These are phyloP conservation scores for Pseudoturritis turrita DNA, from an alignment of 345 rosid species.

Conservation along the genomic window DNA sequence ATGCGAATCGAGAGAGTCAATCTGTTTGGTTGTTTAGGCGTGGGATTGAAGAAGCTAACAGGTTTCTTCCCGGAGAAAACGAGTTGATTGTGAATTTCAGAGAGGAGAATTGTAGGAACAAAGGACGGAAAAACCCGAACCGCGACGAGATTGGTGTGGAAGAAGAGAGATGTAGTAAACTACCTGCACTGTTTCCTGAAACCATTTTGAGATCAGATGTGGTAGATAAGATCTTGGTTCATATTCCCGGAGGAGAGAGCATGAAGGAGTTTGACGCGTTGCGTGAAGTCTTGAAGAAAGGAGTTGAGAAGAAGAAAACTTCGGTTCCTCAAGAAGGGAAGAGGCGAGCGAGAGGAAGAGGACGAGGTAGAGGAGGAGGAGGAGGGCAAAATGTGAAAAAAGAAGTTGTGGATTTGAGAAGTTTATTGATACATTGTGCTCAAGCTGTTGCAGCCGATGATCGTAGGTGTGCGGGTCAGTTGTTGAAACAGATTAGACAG, in stretches of 20 bases:
- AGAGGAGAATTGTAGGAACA: constrained; percentile 27
- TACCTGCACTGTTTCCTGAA: constrained; percentile 60
- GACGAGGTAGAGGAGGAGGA: constrained; percentile 40
- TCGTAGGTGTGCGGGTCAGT: constrained; percentile 51
- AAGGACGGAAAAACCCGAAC: constrained; percentile 49
- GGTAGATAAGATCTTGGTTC: constrained; percentile 66
- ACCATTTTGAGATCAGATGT: constrained; percentile 52
- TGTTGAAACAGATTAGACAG: constrained; percentile 72
- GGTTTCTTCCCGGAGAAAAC: constrained; percentile 49
- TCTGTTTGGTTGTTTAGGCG: constrained; percentile 67
- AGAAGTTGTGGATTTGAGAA: constrained; percentile 83
- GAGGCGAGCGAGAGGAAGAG: constrained; percentile 41
- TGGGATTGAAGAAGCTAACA: constrained; percentile 76
- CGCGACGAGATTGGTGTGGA: constrained; percentile 43
- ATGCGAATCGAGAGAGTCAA: constrained; percentile 44
- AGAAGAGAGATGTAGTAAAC: constrained; percentile 75
- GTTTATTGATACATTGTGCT: constrained; percentile 72
- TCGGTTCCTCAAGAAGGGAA: constrained; percentile 28
- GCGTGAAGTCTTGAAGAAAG: constrained; percentile 55
- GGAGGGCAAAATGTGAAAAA: constrained; percentile 47
- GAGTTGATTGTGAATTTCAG: constrained; percentile 40
- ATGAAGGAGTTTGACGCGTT: constrained; percentile 38
- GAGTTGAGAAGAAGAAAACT: constrained; percentile 36
- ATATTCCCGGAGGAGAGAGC: constrained; percentile 32
- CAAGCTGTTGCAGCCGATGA: constrained; percentile 84